Evolutionary conservation across 1,284 basidiomycete genomes (phyloP).

Genomic region (Tetrapyrgos nigripes): DNA sequence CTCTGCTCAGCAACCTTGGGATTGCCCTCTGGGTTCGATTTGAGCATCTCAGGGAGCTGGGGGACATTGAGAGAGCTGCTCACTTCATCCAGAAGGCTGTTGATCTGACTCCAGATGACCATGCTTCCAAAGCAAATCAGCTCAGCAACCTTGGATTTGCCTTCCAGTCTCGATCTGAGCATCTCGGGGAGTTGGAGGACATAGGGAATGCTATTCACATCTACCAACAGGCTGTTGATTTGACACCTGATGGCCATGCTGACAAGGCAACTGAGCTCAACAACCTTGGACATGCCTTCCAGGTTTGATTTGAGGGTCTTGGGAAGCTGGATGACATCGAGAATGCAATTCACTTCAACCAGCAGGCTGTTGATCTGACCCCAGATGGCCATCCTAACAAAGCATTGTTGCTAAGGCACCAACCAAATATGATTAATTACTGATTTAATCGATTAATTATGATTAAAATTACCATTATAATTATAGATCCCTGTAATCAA

Average conservation of each 20-base stretch:
- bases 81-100: not conserved
- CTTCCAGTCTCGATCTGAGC: not conserved
- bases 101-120: constrained; percentile 3
- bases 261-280: not conserved
- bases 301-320: not conserved
- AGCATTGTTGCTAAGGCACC: not conserved
- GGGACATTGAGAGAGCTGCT: constrained; percentile 12
- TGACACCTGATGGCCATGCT: constrained; percentile 1
- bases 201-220: constrained; percentile 4
- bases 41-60: constrained; percentile 8
- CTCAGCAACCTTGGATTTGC: not conserved
- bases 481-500: too few species aligned
- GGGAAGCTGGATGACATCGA: not conserved
- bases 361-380: constrained; percentile 4
- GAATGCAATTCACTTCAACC: not conserved
- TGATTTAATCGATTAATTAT: not conserved
- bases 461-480: too few species aligned
- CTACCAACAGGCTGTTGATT: not conserved
- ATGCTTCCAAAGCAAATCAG: not conserved
- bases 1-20: constrained; percentile 7
- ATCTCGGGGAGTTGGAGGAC: not conserved
- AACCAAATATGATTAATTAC: not conserved
- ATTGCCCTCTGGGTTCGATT: constrained; percentile 9
- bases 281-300: not conserved
- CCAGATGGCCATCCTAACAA: constrained; percentile 1